Evolutionary conservation across 176 grass and related monocot genomes (phyloP).

Genomic region (Areca catechu): DNA sequence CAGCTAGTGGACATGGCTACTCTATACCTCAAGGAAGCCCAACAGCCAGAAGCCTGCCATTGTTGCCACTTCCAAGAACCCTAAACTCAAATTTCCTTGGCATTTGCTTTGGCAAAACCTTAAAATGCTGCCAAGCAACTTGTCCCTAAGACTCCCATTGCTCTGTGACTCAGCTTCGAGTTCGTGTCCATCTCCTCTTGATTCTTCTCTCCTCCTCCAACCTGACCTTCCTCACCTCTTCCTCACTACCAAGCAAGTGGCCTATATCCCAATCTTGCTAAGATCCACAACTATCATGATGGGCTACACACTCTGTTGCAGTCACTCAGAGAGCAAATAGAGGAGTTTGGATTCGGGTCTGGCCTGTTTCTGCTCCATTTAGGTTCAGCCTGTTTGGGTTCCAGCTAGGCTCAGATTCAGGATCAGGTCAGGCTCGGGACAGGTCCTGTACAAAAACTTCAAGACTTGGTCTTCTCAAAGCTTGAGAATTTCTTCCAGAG

Average conservation of each 20-base stretch:
- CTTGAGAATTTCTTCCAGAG: too few species aligned
- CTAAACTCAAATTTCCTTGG: neutral
- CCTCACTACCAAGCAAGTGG: neutral
- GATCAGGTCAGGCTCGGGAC: too few species aligned
- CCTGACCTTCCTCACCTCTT: conserved; percentile 8
- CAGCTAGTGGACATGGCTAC: conserved; percentile 42
- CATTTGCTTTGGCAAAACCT: conserved; percentile 32
- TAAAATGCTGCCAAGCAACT: conserved; percentile 28
- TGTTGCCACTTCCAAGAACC: neutral
- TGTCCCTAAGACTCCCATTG: conserved; percentile 32
- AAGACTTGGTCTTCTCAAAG: too few species aligned
- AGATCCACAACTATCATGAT: neutral
- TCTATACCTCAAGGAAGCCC: conserved; percentile 23
- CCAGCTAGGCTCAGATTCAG: too few species aligned
- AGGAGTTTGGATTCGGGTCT: too few species aligned
- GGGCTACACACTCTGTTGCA: too few species aligned
- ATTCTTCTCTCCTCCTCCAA: conserved; percentile 20
- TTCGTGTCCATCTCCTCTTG: conserved; percentile 25
- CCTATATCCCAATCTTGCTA: neutral
- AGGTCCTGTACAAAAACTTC: too few species aligned
- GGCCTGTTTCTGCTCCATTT: too few species aligned
- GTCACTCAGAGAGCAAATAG: too few species aligned
- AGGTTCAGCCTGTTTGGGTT: too few species aligned
- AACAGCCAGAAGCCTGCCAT: neutral
- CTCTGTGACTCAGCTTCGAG: conserved; percentile 16